Conservation (phyloP, 805 yeast species). For the Priceomyces carsonii region DNA sequence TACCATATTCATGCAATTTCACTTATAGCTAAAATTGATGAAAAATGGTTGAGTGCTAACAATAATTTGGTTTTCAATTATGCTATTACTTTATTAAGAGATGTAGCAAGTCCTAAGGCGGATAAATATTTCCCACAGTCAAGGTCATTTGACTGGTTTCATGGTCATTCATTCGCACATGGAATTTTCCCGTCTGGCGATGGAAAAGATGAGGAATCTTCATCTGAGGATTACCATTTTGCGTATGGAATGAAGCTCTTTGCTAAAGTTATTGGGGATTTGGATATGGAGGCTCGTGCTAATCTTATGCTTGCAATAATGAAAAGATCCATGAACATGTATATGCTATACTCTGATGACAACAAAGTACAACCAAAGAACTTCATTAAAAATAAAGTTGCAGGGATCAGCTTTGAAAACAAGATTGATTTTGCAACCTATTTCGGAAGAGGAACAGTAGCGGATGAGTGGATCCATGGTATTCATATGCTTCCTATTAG, state of each 20-base stretch:
- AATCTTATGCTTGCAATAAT: conserved; percentile 62
- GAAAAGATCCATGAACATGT: conserved; percentile 52
- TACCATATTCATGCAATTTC: conserved; percentile 75
- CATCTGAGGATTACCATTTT: conserved; percentile 74
- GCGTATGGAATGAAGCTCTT: conserved; percentile 67
- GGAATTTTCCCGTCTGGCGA: conserved; percentile 71
- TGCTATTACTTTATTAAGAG: conserved; percentile 62
- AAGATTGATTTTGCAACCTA: conserved; percentile 73
- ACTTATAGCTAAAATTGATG: conserved; percentile 56
- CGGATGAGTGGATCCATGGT: conserved; percentile 69
- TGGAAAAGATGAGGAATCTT: conserved; percentile 75
- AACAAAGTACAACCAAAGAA: conserved; percentile 56
- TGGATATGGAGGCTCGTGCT: conserved; percentile 53
- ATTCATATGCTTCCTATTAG: conserved; percentile 78
- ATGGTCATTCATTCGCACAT: conserved; percentile 80
- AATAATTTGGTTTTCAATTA: conserved; percentile 42
- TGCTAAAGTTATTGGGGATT: conserved; percentile 57
- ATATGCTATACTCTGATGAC: conserved; percentile 54
- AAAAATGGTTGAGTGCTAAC: conserved; percentile 31
- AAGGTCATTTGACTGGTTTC: conserved; percentile 72
- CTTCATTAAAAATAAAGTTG: conserved; percentile 63
- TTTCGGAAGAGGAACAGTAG: conserved; percentile 63
- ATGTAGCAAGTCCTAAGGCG: conserved; percentile 59
- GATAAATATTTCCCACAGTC: conserved; percentile 66
- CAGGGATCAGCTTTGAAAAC: conserved; percentile 75